Percentiles rank a stretch among this genome's conserved stretches.
Conservation (phyloP, 2,329 filamentous ascomycete species). For the Ophiocordyceps camponoti-leonardi region DNA sequence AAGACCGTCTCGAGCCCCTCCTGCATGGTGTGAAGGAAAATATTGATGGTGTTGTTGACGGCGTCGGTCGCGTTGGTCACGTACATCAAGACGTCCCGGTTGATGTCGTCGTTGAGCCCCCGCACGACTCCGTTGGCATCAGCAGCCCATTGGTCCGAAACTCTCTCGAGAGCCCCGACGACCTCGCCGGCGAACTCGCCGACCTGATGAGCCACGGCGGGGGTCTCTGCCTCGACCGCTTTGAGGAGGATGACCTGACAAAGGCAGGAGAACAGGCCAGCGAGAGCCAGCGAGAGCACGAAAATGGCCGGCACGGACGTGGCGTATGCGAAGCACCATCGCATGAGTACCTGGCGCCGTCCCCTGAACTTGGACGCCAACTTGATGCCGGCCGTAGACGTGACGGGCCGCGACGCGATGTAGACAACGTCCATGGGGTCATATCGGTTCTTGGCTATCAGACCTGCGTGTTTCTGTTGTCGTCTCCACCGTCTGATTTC, state of each 20-base stretch:
- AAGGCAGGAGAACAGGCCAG: constrained; percentile 66
- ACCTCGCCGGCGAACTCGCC: constrained; percentile 67
- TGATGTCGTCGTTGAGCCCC: constrained; percentile 60
- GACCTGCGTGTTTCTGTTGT: constrained; percentile 50
- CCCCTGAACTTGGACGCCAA: constrained; percentile 46
- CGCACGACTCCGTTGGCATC: constrained; percentile 59
- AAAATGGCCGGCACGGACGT: constrained; percentile 76
- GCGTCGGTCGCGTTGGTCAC: constrained; percentile 69
- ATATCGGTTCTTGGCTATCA: constrained; percentile 47
- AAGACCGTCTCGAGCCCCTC: constrained; percentile 61
- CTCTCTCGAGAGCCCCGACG: constrained; percentile 51
- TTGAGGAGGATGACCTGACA: constrained; percentile 69
- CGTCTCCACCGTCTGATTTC: constrained; percentile 64
- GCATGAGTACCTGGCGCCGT: constrained; percentile 52
- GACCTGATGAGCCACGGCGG: constrained; percentile 56
- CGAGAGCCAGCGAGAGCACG: constrained; percentile 64
- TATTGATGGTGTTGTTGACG: constrained; percentile 71
- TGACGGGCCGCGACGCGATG: constrained; percentile 66
- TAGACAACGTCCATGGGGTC: constrained; percentile 83
- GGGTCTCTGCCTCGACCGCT: constrained; percentile 57
- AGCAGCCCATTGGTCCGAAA: constrained; percentile 59
- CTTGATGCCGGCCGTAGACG: constrained; percentile 55
- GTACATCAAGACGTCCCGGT: constrained; percentile 71
- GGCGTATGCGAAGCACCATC: constrained; percentile 78
- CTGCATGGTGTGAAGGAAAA: constrained; percentile 63